These are phyloP conservation scores for Colletotrichum sp. DNA, from an alignment of 2,329 filamentous ascomycete genomes.

Conservation along the genomic window DNA sequence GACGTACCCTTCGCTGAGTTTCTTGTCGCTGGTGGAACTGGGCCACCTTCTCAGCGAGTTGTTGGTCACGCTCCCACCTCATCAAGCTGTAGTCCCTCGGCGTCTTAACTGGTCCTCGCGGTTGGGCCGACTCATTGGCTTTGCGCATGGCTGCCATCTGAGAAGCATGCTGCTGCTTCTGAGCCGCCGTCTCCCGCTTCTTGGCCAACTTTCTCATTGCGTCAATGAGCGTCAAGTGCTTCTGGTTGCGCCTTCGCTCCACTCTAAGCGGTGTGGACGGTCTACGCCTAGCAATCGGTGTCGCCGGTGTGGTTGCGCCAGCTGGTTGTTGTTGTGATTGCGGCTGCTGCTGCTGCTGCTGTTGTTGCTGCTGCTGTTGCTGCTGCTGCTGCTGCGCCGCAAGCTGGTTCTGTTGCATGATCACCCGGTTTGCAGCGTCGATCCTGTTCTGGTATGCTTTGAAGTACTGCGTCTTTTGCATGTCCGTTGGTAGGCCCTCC, in stretches of 20 bases:
- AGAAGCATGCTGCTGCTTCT: slow-evolving; percentile 86
- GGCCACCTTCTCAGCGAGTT: slow-evolving; percentile 64
- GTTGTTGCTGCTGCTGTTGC: slow-evolving; percentile 52
- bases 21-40: slow-evolving; percentile 65
- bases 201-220: slow-evolving; percentile 95
- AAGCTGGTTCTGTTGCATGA: slow-evolving; percentile 58
- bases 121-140: slow-evolving; percentile 66
- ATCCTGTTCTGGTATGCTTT: slow-evolving; percentile 70
- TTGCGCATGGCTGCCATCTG: slow-evolving; percentile 83
- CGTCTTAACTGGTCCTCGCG: slow-evolving; percentile 66
- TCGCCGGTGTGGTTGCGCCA: slow-evolving; percentile 44
- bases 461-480: slow-evolving; percentile 96
- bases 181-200: slow-evolving; percentile 83
- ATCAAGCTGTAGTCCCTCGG: slow-evolving; percentile 90
- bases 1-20: slow-evolving; percentile 59
- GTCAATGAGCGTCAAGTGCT: slow-evolving; percentile 88
- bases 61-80: slow-evolving; percentile 84
- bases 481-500: slow-evolving; percentile 88
- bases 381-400: slow-evolving; percentile 52
- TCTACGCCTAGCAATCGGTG: slow-evolving; percentile 63
- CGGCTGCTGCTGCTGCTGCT: slow-evolving; percentile 44
- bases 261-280: slow-evolving; percentile 83
- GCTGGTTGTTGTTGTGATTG: slow-evolving; percentile 55
- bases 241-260: slow-evolving; percentile 83
- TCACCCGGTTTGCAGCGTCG: slow-evolving; percentile 61